Evolutionary conservation across 208 protist genomes (phyloP).

Genomic region (Leishmania martiniquensis): DNA sequence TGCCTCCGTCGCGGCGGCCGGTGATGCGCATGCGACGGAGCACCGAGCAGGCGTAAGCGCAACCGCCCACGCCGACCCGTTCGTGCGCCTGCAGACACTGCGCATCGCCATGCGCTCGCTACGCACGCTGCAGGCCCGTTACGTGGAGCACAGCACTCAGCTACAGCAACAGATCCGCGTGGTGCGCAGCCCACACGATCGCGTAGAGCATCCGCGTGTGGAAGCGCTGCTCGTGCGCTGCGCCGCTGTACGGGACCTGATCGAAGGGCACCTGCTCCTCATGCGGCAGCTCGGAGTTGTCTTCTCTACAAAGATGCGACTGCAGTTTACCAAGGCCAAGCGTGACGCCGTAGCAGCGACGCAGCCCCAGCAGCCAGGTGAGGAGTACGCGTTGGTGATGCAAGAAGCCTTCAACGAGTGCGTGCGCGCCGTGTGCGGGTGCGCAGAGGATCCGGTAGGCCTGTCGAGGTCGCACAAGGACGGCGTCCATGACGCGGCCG

Average conservation of each 20-base stretch:
- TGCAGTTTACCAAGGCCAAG: constrained; percentile 13
- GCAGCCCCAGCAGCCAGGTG: constrained; percentile 28
- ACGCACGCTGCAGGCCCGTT: constrained; percentile 48
- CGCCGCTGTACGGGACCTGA: constrained; percentile 37
- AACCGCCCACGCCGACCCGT: constrained; percentile 3
- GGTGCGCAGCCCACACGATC: constrained; percentile 20
- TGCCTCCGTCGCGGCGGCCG: not conserved
- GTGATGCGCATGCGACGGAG: not conserved
- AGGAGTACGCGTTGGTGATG: constrained; percentile 45
- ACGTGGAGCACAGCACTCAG: constrained; percentile 34
- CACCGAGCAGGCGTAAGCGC: not conserved
- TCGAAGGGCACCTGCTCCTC: constrained; percentile 59
- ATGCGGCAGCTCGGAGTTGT: constrained; percentile 53
- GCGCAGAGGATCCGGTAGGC: constrained; percentile 1
- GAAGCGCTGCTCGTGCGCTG: constrained; percentile 52
- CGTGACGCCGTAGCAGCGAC: constrained; percentile 11
- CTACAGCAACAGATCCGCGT: constrained; percentile 38
- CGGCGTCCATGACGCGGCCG: not conserved
- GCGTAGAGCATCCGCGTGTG: constrained; percentile 40
- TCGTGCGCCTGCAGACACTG: constrained; percentile 31
- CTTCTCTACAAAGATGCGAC: constrained; percentile 35
- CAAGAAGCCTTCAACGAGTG: constrained; percentile 55
- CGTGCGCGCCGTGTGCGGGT: constrained; percentile 25
- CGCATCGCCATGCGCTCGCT: constrained; percentile 39
- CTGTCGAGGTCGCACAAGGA: not conserved